These are phyloP conservation scores for Neonectria sp. DNA, from an alignment of 2,329 filamentous ascomycete species.

Conservation along the genomic window DNA sequence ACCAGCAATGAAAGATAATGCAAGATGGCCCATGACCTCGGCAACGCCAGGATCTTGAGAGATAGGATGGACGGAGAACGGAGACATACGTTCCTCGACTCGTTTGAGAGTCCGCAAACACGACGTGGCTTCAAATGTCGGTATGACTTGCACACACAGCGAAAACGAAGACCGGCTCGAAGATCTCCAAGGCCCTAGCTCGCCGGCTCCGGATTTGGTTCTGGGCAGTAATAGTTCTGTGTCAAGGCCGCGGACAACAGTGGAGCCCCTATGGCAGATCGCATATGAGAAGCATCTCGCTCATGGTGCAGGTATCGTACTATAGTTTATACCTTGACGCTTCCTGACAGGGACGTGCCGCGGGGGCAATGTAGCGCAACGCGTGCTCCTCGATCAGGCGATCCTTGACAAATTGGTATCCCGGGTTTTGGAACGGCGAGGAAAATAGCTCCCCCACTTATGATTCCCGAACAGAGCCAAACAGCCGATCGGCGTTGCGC, in stretches of 20 bases:
- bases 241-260: neutral
- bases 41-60: neutral
- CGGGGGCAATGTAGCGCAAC: constrained; percentile 10
- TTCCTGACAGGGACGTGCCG: neutral
- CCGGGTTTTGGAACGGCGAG: neutral
- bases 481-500: neutral
- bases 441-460: neutral
- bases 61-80: neutral
- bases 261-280: neutral
- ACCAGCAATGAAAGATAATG: neutral
- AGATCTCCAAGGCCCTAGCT: neutral
- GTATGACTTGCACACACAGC: neutral
- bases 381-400: constrained; percentile 1
- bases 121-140: neutral
- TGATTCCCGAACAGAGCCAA: neutral
- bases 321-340: neutral
- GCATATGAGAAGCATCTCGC: neutral
- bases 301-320: neutral
- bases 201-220: neutral
- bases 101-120: neutral
- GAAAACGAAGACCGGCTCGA: neutral
- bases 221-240: neutral
- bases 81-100: neutral
- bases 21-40: constrained; percentile 2
- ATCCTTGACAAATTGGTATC: constrained; percentile 20